Evolutionary conservation across 768 basidiomycete genomes (phyloP), one percentile per base, ranked within the genome.

Genomic region (Crassisporium funariophilum): DNA sequence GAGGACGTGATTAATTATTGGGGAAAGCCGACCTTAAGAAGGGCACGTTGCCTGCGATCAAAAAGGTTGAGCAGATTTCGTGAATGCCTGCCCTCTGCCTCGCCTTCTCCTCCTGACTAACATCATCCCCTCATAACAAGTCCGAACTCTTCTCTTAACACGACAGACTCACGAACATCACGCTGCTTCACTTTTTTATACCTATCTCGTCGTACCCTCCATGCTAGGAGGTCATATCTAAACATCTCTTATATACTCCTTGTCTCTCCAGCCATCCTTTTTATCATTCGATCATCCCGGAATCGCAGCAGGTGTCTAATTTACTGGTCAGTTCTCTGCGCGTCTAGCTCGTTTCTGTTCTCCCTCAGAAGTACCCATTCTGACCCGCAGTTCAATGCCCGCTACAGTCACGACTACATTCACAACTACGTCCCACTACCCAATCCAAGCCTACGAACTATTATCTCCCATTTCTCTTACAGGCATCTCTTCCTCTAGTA

Each of bases 41-140:
- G 78, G 83, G 79, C 84, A 88, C 84, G 84, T 86, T 86, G 83
- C 74, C 71, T 77, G 76, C 73, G 73, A 86, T 85, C 83, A 84
- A 83, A 85, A 82, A 72, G 75, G 67, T 66, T 67, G 59, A 59
- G 61, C 59, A 72, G n/a, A n/a, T n/a, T n/a, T n/a, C n/a, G n/a
- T n/a, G n/a, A n/a, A n/a, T 69, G 77, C 80, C 80, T 79, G 61
- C 73, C 77, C 73, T 76, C 71, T 76, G 73, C 77, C 78, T 81
- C 78, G 68, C 75, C 74, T 73, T 76, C 68, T 54, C 64, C 69
- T 66, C 70, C 73, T 50, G 31, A n/a, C 47, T 31, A 31, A 31
- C 29, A 31, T 31, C 29, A 31, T 49, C 56, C 47, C 62, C 59
- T 56, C 64, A n/a, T n/a, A n/a, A n/a, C n/a, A n/a, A n/a, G n/a